A percentile compares a stretch with the other conserved stretches of the same genome.
Evolutionary conservation across 768 basidiomycete species (phyloP).

Genomic region (Leccinum aurantiacum): DNA sequence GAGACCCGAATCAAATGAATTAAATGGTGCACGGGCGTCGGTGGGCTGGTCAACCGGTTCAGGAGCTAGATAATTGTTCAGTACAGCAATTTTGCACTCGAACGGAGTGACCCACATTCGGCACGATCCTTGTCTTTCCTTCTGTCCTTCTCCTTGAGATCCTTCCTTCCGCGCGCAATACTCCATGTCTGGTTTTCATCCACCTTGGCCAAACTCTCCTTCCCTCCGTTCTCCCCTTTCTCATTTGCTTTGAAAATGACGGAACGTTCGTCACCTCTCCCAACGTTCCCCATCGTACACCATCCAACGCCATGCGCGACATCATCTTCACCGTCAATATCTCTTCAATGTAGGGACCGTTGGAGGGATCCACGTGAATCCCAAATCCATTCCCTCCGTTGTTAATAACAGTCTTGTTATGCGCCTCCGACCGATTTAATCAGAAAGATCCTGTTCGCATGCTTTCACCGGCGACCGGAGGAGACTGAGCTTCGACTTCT

Average conservation of each 20-base stretch:
- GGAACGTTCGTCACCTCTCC: constrained; percentile 62
- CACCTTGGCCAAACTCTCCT: constrained; percentile 35
- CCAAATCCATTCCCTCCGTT: constrained; percentile 55
- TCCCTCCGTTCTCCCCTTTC: constrained; percentile 24
- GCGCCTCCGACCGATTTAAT: constrained; percentile 38
- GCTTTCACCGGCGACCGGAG: constrained; percentile 35
- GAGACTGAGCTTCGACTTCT: constrained; percentile 64
- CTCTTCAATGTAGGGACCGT: constrained; percentile 66
- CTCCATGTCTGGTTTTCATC: constrained; percentile 58
- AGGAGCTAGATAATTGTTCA: constrained; percentile 39
- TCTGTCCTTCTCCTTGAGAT: constrained; percentile 56
- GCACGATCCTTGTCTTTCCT: constrained; percentile 34
- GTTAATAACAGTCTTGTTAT: constrained; percentile 10
- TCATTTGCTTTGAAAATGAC: constrained; percentile 30
- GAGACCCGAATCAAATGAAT: constrained; percentile 57
- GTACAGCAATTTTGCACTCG: not conserved
- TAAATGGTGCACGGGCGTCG: constrained; percentile 52
- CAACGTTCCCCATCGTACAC: constrained; percentile 53
- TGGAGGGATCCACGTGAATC: constrained; percentile 64
- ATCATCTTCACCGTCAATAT: constrained; percentile 80
- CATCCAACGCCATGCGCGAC: constrained; percentile 57
- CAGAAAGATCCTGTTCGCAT: constrained; percentile 52
- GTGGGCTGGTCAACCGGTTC: constrained; percentile 37
- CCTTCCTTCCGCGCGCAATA: constrained; percentile 65
- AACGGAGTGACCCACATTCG: constrained; percentile 23